Base-by-base conservation (phyloP, 2,329 filamentous ascomycete species). In the Tolypocladium amazonense region DNA sequence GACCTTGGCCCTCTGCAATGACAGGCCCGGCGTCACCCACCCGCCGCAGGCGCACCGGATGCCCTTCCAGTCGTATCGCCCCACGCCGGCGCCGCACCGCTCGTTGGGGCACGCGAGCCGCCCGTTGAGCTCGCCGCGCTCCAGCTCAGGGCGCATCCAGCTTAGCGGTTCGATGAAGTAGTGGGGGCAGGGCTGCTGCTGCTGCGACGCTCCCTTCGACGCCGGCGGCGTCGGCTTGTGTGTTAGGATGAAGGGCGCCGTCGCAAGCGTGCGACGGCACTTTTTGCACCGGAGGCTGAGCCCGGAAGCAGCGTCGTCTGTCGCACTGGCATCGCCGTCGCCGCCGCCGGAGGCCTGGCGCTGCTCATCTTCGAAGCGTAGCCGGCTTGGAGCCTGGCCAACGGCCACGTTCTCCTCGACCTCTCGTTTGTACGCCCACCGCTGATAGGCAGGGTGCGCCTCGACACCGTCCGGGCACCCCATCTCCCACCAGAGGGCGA, bases 11-110 rank as follows among this genome's bases (percentile, higher is more conserved):
- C 87, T 89, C 58, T 91, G 88, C 62, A 97, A 78, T 62, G 89
- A 93, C 71, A 99, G 94, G 0, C 89, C 92, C 11, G 94, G 93
- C 57, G 92, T 89, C 27, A 97, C 82, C 93, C 94, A 97, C 63
- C 88, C 85, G 43, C 88, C 86, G 73, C 94, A 99, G 70, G 86
- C 94, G 76, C 94, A 99, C 71, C 86, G 87, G 81, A 97, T 88
- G 18, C 94, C 94, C 72, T 95, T 91, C 94, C 94, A 99, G 58
- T 93, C 89, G 70, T 97, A 99, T 67, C 94, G 89, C 45, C 94
- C 94, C 56, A 97, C 85, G 58, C 90, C 91, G 47, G 89, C 86
- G 55, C 83, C 85, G 73, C 94, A 99, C 68, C 88, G 88, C 11
- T 71, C 61, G 66, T 87, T 89, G 12, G 94, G 93, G 69, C 94